phyloP scores from a whole-genome alignment of 2,329 filamentous ascomycete species.

The Fusarium coicis region DNA sequence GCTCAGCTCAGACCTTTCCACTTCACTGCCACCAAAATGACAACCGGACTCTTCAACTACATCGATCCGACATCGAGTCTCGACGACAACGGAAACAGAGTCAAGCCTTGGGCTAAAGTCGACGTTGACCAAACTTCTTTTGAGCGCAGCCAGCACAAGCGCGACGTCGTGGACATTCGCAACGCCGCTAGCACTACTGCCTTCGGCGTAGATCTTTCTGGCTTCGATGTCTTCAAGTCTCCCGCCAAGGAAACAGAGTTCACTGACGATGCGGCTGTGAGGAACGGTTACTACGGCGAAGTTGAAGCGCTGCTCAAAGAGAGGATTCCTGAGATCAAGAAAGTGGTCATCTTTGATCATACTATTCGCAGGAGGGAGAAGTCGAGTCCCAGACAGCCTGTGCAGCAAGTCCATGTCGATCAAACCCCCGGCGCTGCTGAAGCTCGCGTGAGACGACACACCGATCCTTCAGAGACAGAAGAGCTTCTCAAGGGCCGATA shows the following conservation, averaged over 20 bases:
- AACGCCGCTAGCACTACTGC: conserved; percentile 12
- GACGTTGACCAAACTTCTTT: conserved; percentile 39
- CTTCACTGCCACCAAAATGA: conserved; percentile 19
- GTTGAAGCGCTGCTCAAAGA: conserved; percentile 66
- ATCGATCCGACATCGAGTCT: conserved; percentile 32
- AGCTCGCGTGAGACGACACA: conserved; percentile 69
- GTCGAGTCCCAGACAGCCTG: conserved; percentile 69
- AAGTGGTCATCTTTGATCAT: conserved; percentile 77
- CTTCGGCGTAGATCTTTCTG: conserved; percentile 41
- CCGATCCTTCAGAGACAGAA: conserved; percentile 56
- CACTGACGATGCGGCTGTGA: conserved; percentile 64
- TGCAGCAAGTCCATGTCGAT: conserved; percentile 78
- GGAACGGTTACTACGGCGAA: conserved; percentile 69
- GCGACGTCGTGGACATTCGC: conserved; percentile 40
- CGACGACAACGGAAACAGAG: conserved; percentile 6
- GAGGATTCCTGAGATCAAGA: conserved; percentile 65
- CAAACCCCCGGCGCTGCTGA: conserved; percentile 73
- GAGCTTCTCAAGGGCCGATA: conserved; percentile 52
- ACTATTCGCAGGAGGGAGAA: conserved; percentile 70
- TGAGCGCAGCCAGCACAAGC: conserved; percentile 29
- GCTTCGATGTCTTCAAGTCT: conserved; percentile 40
- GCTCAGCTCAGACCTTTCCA: neutral
- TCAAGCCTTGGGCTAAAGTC: conserved; percentile 41
- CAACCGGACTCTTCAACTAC: conserved; percentile 32
- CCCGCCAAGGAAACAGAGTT: conserved; percentile 64